Evolutionary conservation across 2,329 filamentous ascomycete genomes (phyloP).

Genomic region (Xylaria sp.): DNA sequence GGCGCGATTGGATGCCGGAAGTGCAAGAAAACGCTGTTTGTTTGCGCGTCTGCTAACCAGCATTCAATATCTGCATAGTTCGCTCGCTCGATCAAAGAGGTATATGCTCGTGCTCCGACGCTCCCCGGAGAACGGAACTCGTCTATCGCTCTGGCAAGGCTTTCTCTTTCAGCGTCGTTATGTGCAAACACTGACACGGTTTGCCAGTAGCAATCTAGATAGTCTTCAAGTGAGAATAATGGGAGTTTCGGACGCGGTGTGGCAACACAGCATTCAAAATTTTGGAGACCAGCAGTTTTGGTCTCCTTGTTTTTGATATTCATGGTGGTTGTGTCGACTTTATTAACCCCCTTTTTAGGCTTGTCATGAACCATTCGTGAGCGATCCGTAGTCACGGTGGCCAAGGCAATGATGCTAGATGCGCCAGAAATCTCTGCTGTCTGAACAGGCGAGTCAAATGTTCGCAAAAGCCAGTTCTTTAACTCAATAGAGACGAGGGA

Average conservation of each 20-base stretch:
- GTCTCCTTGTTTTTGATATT: background rate
- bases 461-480: slow-evolving; percentile 36
- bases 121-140: slow-evolving; percentile 26
- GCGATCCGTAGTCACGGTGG: slow-evolving; percentile 9
- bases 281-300: slow-evolving; percentile 5
- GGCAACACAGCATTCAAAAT: slow-evolving; percentile 22
- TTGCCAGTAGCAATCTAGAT: slow-evolving; percentile 20
- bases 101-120: slow-evolving; percentile 17
- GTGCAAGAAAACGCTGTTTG: slow-evolving; percentile 26
- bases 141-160: slow-evolving; percentile 7
- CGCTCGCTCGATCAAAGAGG: slow-evolving; percentile 14
- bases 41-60: slow-evolving; percentile 24
- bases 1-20: slow-evolving; percentile 28
- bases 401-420: slow-evolving; percentile 23
- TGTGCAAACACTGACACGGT: slow-evolving; percentile 18
- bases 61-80: slow-evolving; percentile 22
- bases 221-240: slow-evolving; percentile 24
- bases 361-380: slow-evolving; percentile 12
- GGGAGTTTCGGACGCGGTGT: slow-evolving; percentile 20
- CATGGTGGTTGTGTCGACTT: background rate
- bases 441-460: slow-evolving; percentile 35
- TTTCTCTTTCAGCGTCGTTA: slow-evolving; percentile 17
- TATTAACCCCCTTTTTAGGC: background rate
- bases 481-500: slow-evolving; percentile 38
- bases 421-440: slow-evolving; percentile 34